Conservation (phyloP, 2,329 filamentous ascomycete species). For the Fusarium nurragi region DNA sequence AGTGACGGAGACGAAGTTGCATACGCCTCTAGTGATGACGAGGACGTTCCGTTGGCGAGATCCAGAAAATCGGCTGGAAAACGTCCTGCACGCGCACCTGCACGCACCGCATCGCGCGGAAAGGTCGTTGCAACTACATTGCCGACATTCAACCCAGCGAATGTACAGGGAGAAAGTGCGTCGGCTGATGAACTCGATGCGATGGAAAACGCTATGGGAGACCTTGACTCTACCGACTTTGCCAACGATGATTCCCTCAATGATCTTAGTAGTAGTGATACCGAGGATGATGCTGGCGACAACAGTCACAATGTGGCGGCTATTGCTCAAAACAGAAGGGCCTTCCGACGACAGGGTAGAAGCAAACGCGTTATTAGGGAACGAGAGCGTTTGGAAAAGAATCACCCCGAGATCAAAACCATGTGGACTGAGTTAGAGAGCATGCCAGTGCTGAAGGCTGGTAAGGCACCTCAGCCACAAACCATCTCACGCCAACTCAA, state of each 20-base stretch:
- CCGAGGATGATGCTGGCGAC: conserved; percentile 17
- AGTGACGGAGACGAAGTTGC: conserved; percentile 25
- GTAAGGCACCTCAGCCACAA: conserved; percentile 61
- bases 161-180: background rate
- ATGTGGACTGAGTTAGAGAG: conserved; percentile 86
- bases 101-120: background rate
- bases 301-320: conserved; percentile 11
- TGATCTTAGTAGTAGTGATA: conserved; percentile 35
- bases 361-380: conserved; percentile 53
- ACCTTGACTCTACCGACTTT: background rate
- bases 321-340: conserved; percentile 48
- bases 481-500: conserved; percentile 87
- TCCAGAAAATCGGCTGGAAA: conserved; percentile 17
- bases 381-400: conserved; percentile 73
- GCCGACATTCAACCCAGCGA: background rate
- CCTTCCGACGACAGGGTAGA: conserved; percentile 44
- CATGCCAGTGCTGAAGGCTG: conserved; percentile 71
- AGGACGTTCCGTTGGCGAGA: conserved; percentile 40
- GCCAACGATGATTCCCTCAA: background rate
- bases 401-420: conserved; percentile 80
- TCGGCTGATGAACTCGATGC: conserved; percentile 15
- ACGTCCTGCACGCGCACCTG: background rate
- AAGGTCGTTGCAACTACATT: background rate
- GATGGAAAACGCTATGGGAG: background rate
- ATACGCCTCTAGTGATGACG: conserved; percentile 45